Percentiles rank a stretch among this genome's conserved stretches.
These are phyloP conservation scores for Fusarium dlaminii DNA, from an alignment of 2,329 filamentous ascomycete genomes.

Conservation along the genomic window DNA sequence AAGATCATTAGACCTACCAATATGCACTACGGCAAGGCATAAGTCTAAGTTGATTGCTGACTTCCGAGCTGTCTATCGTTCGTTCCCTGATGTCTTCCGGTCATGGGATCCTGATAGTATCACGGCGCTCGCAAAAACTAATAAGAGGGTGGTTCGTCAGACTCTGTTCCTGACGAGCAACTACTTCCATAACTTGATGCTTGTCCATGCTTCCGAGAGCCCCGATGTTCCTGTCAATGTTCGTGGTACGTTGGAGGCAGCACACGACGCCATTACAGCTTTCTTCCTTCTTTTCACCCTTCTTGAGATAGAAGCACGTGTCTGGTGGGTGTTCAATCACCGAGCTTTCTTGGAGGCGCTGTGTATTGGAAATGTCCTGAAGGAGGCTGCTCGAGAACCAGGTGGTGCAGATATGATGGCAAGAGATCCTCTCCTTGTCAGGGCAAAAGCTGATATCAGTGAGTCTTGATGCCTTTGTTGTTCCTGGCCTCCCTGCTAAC, in stretches of 20 bases:
- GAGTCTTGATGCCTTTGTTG: constrained; percentile 42
- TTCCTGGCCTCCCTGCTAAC: constrained; percentile 8
- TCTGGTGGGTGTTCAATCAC: constrained; percentile 89
- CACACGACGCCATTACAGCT: constrained; percentile 76
- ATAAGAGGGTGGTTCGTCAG: constrained; percentile 75
- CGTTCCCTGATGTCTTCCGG: constrained; percentile 76
- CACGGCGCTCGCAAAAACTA: constrained; percentile 62
- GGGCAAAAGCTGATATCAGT: constrained; percentile 70
- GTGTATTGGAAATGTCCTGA: constrained; percentile 71
- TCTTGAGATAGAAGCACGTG: constrained; percentile 75
- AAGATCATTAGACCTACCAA: constrained; percentile 76
- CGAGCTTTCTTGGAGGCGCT: constrained; percentile 80
- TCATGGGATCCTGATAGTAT: constrained; percentile 72
- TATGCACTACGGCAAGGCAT: constrained; percentile 73
- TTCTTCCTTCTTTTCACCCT: constrained; percentile 79
- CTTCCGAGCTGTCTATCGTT: constrained; percentile 77
- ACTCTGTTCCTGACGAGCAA: constrained; percentile 83
- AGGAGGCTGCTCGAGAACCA: constrained; percentile 59
- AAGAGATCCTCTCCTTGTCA: constrained; percentile 67
- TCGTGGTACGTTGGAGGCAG: constrained; percentile 76
- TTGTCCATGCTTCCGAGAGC: constrained; percentile 77
- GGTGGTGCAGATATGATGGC: constrained; percentile 56
- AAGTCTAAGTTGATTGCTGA: constrained; percentile 75
- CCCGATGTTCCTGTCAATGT: constrained; percentile 71
- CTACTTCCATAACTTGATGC: constrained; percentile 84